A percentile compares a stretch with the other conserved stretches of the same genome.
These are phyloP conservation scores for Penicillium glabrum DNA, from an alignment of 2,329 filamentous ascomycete genomes.

Conservation along the genomic window DNA sequence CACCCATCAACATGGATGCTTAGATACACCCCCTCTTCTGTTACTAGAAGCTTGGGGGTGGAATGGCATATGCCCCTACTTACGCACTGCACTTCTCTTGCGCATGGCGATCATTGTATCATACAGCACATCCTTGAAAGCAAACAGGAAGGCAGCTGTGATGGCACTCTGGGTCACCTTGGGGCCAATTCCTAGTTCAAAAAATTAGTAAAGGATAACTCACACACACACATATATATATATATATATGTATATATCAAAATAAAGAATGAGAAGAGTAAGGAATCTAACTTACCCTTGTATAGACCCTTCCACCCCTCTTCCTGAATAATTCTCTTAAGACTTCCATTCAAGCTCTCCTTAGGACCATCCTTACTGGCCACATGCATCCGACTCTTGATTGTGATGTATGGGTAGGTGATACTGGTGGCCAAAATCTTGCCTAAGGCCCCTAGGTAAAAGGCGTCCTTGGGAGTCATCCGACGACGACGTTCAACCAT, in stretches of 20 bases:
- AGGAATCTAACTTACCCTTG: constrained; percentile 67
- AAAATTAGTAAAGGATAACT: background rate
- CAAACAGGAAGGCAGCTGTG: constrained; percentile 93
- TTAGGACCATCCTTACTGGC: constrained; percentile 72
- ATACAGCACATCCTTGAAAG: constrained; percentile 96
- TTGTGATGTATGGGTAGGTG: constrained; percentile 97
- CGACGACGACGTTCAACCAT: constrained; percentile 71
- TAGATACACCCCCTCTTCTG: background rate
- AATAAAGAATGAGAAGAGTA: background rate
- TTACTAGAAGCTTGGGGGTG: background rate
- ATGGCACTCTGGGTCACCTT: constrained; percentile 97
- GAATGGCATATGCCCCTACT: constrained; percentile 19
- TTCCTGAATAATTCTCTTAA: constrained; percentile 77
- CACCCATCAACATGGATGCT: background rate
- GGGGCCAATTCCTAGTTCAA: constrained; percentile 73
- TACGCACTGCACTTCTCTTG: constrained; percentile 30
- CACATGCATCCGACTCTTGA: constrained; percentile 97
- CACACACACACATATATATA: background rate
- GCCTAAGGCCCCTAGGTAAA: constrained; percentile 86
- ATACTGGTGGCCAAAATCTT: constrained; percentile 92
- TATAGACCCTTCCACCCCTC: constrained; percentile 93
- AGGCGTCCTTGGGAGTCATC: constrained; percentile 82
- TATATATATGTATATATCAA: background rate
- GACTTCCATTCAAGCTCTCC: constrained; percentile 75
- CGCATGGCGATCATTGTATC: constrained; percentile 50